A percentile compares a stretch with the other conserved stretches of the same genome.
These are phyloP conservation scores for Trifolium repens DNA, from an alignment of 306 rosid genomes.

Conservation along the genomic window DNA sequence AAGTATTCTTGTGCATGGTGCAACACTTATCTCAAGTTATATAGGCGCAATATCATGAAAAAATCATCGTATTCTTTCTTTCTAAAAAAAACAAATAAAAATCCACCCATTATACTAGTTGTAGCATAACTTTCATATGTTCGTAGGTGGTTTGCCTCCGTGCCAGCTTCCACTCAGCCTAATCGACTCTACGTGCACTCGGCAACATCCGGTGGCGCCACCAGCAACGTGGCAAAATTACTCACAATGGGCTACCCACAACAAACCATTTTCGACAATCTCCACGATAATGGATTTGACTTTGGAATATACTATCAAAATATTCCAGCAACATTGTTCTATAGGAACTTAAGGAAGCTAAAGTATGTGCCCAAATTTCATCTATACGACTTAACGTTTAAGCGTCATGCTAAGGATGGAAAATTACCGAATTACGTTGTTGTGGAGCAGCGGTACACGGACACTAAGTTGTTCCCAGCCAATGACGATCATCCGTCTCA, in stretches of 20 bases:
- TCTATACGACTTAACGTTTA: conserved; percentile 54
- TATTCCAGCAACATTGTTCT: conserved; percentile 77
- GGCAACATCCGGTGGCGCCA: conserved; percentile 77
- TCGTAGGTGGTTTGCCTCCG: conserved; percentile 85
- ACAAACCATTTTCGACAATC: conserved; percentile 70
- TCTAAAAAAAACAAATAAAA: too few relatives aligned
- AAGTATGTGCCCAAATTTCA: conserved; percentile 64
- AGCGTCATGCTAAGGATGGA: conserved; percentile 59
- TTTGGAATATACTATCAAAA: conserved; percentile 86
- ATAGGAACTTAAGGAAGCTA: conserved; percentile 67
- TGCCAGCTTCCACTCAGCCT: conserved; percentile 88
- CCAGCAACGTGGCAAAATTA: conserved; percentile 64
- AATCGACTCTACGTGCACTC: conserved; percentile 88
- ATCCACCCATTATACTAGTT: too few relatives aligned
- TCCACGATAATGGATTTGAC: conserved; percentile 57
- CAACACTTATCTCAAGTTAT: too few relatives aligned
- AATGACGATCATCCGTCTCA: conserved; percentile 96
- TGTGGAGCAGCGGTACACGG: conserved; percentile 85
- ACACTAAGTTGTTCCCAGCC: conserved; percentile 55
- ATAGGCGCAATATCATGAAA: too few relatives aligned
- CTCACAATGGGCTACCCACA: conserved; percentile 74
- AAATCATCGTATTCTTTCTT: too few relatives aligned
- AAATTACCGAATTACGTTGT: conserved; percentile 67
- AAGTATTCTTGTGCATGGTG: too few relatives aligned
- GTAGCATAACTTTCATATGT: not conserved